Evolutionary conservation across 2,329 filamentous ascomycete species (phyloP), one percentile per base, ranked within the genome.

Genomic region (Hansfordia pulvinata): DNA sequence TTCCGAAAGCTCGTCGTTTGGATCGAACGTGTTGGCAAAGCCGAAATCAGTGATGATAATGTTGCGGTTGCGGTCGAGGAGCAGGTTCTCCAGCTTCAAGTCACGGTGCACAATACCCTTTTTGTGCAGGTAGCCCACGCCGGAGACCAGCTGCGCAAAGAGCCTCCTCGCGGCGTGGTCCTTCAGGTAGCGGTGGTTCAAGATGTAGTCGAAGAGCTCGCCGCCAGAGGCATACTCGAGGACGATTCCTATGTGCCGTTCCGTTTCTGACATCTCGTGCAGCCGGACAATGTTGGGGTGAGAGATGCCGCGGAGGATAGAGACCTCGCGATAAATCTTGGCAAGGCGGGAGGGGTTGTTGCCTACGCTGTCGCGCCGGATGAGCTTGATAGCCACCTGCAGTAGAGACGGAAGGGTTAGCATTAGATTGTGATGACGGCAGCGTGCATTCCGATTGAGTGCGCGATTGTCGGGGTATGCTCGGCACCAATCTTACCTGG

Each of bases 41-140:
- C 90, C 90, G 54, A 98, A 98, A 56, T 98, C 90, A 10, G 90
- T 98, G 47, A 98, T 98, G 56, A 98, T 98, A 46, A 98, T 96
- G 60, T 98, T 98, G 36, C 85, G 79, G 49, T 98, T 94, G 35
- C 88, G 78, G 54, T 98, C 90, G 27, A 98, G 67, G 19, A 98
- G 67, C 42, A 98, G 53, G 47, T 98, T 98, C 56, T 98, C 90
- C 24, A 98, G 65, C 57, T 98, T 98, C 38, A 98, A 58, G 57
- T 98, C 90, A 43, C 90, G 77, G 51, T 98, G 90, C 10, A 98
- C 90, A 40, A 98, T 98, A 34, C 90, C 90, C 58, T 93, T 96
- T 55, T 93, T 94, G 59, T 98, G 90, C 31, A 98, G 62, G 54
- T 98, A 98, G 19, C 90, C 90, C 8, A 98, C 90, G 21, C 90